Base-by-base conservation (phyloP, 805 yeast species). In the Candida sithepensis region DNA sequence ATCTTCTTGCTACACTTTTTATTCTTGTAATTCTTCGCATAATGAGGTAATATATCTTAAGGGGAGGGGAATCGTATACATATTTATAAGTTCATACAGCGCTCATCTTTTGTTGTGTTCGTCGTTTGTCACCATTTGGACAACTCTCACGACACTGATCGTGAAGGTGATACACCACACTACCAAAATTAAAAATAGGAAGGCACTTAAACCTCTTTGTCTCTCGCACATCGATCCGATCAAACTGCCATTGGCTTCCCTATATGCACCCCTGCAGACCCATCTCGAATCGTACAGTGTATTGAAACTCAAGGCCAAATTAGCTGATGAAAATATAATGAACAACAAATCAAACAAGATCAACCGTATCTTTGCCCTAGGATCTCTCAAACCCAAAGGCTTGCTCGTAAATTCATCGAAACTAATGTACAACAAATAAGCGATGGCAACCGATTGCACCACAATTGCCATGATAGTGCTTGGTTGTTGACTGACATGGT, bases 401-500 rank as follows among this genome's bases (percentile, higher is more conserved):
- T 88, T 85, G 13, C 97, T 95, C 21, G 84, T 78, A 66, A 88
- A 92, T 66, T 94, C 99, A 65, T 94, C 98, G 59, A 81, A 82
- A 2, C 96, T 82, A 63, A 92, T 88, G 65, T 88, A 90, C 3
- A 83, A 67, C 47, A 90, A 75, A 62, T 94, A 94, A 0, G 81
- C 76, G 22, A 88, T 67, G 2, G 96, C 96, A 51, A 82, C 72
- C 24, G 88, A 71, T 59, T 90, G 92, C 3, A 92, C 96, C 44
- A 82, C 82, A 2, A 94, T 77, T 3, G 97, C 94, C 96, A 94
- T 89, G 40, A 91, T 82, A 0, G 98, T 88, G 56, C 96, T 84
- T 16, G 99, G 85, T 59, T 87, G 90, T 61, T 87, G 96, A 7
- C 76, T 71, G 7, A 88, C 66, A 12, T 68, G 61, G 16, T 57